Conservation (phyloP, 208 protist species). For the Trypanosoma melophagium region DNA sequence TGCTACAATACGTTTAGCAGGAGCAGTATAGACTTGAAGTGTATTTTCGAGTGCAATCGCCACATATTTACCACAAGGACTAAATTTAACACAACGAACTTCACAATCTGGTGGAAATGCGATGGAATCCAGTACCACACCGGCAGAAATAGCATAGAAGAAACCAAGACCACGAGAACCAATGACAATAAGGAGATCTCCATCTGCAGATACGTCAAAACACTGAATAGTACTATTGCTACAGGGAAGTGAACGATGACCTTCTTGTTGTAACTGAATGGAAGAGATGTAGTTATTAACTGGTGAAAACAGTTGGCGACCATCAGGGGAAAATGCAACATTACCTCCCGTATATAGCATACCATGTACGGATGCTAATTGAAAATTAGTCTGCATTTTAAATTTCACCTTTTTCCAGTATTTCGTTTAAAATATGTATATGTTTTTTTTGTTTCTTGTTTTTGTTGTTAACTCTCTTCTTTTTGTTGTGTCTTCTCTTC, state of each 20-base stretch:
- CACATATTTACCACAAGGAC: slow-evolving; percentile 87
- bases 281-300: slow-evolving; percentile 88
- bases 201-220: slow-evolving; percentile 86
- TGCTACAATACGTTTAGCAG: slow-evolving; percentile 77
- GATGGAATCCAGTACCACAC: slow-evolving; percentile 87
- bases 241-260: slow-evolving; percentile 69
- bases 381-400: slow-evolving; percentile 76
- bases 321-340: slow-evolving; percentile 82
- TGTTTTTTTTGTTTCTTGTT: slow-evolving; percentile 11
- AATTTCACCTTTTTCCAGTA: slow-evolving; percentile 8
- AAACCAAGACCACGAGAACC: slow-evolving; percentile 83
- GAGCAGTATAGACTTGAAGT: slow-evolving; percentile 85
- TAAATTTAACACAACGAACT: slow-evolving; percentile 73
- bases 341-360: slow-evolving; percentile 93
- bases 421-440: slow-evolving; percentile 1
- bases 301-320: slow-evolving; percentile 78
- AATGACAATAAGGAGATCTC: slow-evolving; percentile 76
- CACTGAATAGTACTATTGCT: slow-evolving; percentile 90
- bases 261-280: slow-evolving; percentile 77
- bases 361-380: slow-evolving; percentile 88
- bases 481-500: slow-evolving; percentile 15
- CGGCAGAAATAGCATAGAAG: slow-evolving; percentile 84
- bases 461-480: slow-evolving; percentile 14
- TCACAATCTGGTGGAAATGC: slow-evolving; percentile 82
- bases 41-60: slow-evolving; percentile 84